phyloP scores from a whole-genome alignment of 495 filamentous ascomycete species.

The Staphylotrichum longicolle region DNA sequence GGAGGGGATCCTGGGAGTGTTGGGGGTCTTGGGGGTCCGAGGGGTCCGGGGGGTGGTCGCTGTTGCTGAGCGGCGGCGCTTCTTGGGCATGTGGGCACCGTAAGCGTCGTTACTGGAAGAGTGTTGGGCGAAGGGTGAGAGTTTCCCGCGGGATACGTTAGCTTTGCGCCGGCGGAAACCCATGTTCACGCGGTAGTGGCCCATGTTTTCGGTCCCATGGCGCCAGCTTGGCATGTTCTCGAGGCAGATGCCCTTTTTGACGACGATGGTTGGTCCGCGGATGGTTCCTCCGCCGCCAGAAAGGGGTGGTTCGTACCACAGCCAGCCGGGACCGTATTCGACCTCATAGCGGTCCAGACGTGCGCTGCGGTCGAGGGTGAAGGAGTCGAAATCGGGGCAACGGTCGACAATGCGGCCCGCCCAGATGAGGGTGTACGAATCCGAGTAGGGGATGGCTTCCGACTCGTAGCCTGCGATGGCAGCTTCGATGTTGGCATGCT shows the following conservation, averaged over 20 bases:
- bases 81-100: not conserved
- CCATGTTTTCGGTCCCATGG: conserved; percentile 20
- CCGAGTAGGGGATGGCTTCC: conserved; percentile 42
- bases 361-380: conserved; percentile 38
- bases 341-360: conserved; percentile 43
- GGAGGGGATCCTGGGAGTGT: not conserved
- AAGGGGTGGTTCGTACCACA: conserved; percentile 52
- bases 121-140: not conserved
- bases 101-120: not conserved
- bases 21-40: too few relatives aligned
- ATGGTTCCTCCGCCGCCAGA: conserved; percentile 9
- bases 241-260: conserved; percentile 36
- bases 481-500: conserved; percentile 44
- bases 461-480: conserved; percentile 45
- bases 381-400: conserved; percentile 37
- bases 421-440: conserved; percentile 45
- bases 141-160: conserved; percentile 4
- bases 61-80: not conserved
- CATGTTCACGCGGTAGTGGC: conserved; percentile 31
- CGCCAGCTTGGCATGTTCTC: conserved; percentile 23
- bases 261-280: conserved; percentile 16
- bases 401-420: conserved; percentile 46
- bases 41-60: not conserved
- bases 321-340: conserved; percentile 44
- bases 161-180: conserved; percentile 30